Base-by-base conservation (phyloP, 495 filamentous ascomycete species). In the Arthonia radiata region DNA sequence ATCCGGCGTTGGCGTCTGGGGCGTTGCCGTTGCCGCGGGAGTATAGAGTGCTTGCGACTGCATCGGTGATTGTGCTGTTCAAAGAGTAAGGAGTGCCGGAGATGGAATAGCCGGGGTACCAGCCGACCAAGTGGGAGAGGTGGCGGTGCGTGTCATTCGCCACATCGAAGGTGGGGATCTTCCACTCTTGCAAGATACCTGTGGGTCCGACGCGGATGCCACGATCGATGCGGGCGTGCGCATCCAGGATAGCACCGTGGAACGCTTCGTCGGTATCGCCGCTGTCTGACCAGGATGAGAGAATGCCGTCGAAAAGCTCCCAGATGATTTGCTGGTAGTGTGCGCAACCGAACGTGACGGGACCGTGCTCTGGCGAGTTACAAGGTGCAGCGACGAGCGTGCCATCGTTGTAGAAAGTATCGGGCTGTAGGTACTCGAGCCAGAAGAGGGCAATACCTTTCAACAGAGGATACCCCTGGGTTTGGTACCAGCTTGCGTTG, bases 111-210 rank as follows among this genome's bases (percentile, higher is more conserved):
- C 57, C 59, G 1, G 58, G 56, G 27, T 59, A 60, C 54, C 56
- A 61, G 25, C 59, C 59, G 11, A 41, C 37, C 13, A 63, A 50
- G 28, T 59, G 43, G 13, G 54, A 59, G n/a, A 64, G 44, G 31
- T 63, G 59, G 17, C 59, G 53, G 32, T 64, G 58, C 3, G 47
- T 46, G 26, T 59, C 53, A 25, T 47, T 50, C 15, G 48, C 26
- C 17, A 39, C 30, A 27, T 61, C 51, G 11, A 41, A 43, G 17
- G 24, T 27, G 6, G 26, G 31, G 10, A 36, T 33, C 28, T 62
- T 62, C 59, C 59, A 64, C 40, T 64, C 59, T 43, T 52, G 42
- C 19, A 58, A 44, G 25, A 55, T 43, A 18, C 54, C 53, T 50
- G 54, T 59, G 27, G 38, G 36, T 8, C 54, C 48, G 32, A 60